Percentiles rank a stretch among this genome's conserved stretches.
Conservation (phyloP, 2,329 filamentous ascomycete genomes). For the Pseudopithomyces chartarum region DNA sequence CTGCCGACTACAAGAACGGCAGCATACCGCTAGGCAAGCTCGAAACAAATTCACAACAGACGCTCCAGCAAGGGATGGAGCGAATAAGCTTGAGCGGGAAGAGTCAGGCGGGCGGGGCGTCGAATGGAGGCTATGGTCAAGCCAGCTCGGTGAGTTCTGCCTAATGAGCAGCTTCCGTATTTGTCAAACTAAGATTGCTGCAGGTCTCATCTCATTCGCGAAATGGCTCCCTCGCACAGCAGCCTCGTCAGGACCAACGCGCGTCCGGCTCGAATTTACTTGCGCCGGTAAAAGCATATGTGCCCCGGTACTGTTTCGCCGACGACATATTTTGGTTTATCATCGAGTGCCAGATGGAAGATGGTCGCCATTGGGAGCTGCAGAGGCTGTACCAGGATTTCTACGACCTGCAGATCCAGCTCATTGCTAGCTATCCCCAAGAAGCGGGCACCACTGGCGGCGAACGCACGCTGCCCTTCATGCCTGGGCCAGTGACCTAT, state of each 20-base stretch:
- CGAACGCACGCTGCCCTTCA: conserved; percentile 87
- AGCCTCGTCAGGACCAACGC: conserved; percentile 45
- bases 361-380: conserved; percentile 89
- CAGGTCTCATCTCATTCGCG: conserved; percentile 37
- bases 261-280: conserved; percentile 57
- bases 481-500: conserved; percentile 97
- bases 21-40: conserved; percentile 96
- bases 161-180: conserved; percentile 16
- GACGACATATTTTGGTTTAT: conserved; percentile 99
- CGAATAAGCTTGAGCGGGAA: conserved; percentile 72
- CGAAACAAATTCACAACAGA: conserved; percentile 60
- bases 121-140: conserved; percentile 33
- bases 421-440: conserved; percentile 87
- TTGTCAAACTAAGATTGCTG: conserved; percentile 17
- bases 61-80: conserved; percentile 65
- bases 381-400: conserved; percentile 98
- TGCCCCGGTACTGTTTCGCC: conserved; percentile 91
- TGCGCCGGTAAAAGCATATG: conserved; percentile 80
- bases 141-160: conserved; percentile 38
- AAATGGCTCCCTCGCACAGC: conserved; percentile 45
- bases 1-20: conserved; percentile 98
- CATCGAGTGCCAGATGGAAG: conserved; percentile 87
- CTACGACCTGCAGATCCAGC: conserved; percentile 96
- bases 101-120: conserved; percentile 28
- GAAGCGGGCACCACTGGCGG: conserved; percentile 86